Evolutionary conservation across 192 early-diverging fungal genomes (phyloP), one percentile per base, ranked within the genome.

Genomic region (Coemansia sp.): DNA sequence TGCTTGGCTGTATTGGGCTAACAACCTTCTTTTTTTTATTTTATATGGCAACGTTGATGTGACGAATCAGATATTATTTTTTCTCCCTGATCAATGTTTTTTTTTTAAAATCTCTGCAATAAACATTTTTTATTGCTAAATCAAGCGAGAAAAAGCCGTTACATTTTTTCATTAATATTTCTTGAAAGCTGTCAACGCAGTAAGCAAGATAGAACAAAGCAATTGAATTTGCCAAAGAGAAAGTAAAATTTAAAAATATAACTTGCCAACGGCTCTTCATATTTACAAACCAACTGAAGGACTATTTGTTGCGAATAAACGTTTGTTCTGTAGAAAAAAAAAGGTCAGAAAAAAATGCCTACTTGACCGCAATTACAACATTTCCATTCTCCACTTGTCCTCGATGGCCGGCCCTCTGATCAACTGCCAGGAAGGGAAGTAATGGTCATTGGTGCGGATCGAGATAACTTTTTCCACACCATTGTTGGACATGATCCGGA

Each of bases 371-470:
- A 42, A 42, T 18, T 42, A 42, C 9, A 42, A 18, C 8, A 6
- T 42, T 4, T 50, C 22, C 22, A 50, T 25, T 25, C 5, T 10
- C 48, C 48, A 50, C 22, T 50, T 50, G 22, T 50, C 48, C 7
- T 50, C 23, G 22, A 50, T 25, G 14, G 19, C n/a, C 22, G 48
- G 48, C 5, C 48, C 48, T 50, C 48, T 50, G 4, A 50, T 19
- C 48, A 25, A 6, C 48, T 50, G 68, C 68, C 68, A 75, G 10
- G 68, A 48, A 6, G 68, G 64, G 52, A 63, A 59, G 68, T 75
- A 70, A 11, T 67, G 68, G 46, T 75, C 73, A 34, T 70, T 60
- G 14, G 73, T 75, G 23, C 55, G 68, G 4, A 75, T 47, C 0
- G 67, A 58, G 1, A 50, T 24, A n/a, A 75, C 46, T 10, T 42